These are phyloP conservation scores for Penicillium soppii DNA, from an alignment of 495 filamentous ascomycete genomes.

Conservation along the genomic window DNA sequence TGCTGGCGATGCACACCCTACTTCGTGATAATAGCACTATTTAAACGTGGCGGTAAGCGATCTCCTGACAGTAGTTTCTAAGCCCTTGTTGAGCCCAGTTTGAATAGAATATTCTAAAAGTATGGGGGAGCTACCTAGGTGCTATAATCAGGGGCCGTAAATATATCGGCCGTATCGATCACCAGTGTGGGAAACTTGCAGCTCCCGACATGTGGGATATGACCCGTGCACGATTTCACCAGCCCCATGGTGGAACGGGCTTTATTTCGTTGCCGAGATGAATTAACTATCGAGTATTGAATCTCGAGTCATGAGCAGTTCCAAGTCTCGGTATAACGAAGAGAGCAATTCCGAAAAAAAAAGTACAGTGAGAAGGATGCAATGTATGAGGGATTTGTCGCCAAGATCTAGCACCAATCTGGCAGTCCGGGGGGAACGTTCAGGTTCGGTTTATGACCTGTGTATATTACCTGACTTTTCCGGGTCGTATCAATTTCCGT, in stretches of 20 bases:
- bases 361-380: neutral
- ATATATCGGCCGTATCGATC: neutral
- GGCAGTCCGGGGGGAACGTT: conserved; percentile 21
- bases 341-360: neutral
- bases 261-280: neutral
- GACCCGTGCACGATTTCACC: conserved; percentile 14
- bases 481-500: neutral
- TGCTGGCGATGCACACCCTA: too few species aligned
- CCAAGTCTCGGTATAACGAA: neutral
- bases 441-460: neutral
- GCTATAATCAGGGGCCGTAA: too few species aligned
- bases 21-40: too few species aligned
- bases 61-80: too few species aligned
- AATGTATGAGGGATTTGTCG: conserved; percentile 30
- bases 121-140: too few species aligned
- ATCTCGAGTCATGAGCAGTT: neutral
- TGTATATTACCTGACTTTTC: conserved; percentile 7
- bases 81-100: too few species aligned
- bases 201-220: neutral
- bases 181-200: neutral
- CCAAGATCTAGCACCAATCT: conserved; percentile 25
- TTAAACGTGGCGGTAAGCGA: too few species aligned
- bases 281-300: neutral
- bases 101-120: too few species aligned
- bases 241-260: conserved; percentile 22